Base-by-base conservation (phyloP, 164 flowering plant species). In the Piper betle region DNA sequence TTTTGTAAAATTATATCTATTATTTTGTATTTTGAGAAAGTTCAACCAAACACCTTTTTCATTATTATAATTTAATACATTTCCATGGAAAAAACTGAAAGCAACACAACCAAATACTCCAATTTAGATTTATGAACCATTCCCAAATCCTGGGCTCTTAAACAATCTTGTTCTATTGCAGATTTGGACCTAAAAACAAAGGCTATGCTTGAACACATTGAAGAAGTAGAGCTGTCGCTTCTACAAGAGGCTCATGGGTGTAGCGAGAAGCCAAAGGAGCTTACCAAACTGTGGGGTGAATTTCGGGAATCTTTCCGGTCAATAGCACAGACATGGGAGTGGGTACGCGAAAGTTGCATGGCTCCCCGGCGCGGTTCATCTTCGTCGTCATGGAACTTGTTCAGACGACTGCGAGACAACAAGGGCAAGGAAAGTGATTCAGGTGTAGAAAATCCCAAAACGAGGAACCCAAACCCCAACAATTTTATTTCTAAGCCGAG, bases 181-280 rank as follows among this genome's bases (percentile, higher is more conserved):
- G 80, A 72, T 16, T 60, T 73, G 61, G 73, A 77, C 19, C 57
- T 69, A 57, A 75, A 65, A 64, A 65, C 63, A 57, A 72, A 59
- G 63, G 72, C 70, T 39, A 71, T 78, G 61, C 50, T 70, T 40
- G 56, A 62, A 41, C 68, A 74, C 5, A 53, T 78, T 58, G 66
- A 69, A 52, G 78, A 79, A 40, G 81, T 79, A 12, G 72, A 57
- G 1, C 64, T 70, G 37, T 55, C 84, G 12, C 72, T 75, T 8
- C 66, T 70, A 7, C 74, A 73, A 58, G 60, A 74, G 58, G 77
- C 72, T 0, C 79, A 73, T 18, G 62, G 58, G 57, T 65, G 62
- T 40, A 37, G 64, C 68, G 57, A 68, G 57, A 72, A 58, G 25
- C 67, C 56, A 58, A 60, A 62, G 33, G 52, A 68, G 53, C 68